phyloP scores from a whole-genome alignment of 1,284 basidiomycete species.

The Boletus smithii region DNA sequence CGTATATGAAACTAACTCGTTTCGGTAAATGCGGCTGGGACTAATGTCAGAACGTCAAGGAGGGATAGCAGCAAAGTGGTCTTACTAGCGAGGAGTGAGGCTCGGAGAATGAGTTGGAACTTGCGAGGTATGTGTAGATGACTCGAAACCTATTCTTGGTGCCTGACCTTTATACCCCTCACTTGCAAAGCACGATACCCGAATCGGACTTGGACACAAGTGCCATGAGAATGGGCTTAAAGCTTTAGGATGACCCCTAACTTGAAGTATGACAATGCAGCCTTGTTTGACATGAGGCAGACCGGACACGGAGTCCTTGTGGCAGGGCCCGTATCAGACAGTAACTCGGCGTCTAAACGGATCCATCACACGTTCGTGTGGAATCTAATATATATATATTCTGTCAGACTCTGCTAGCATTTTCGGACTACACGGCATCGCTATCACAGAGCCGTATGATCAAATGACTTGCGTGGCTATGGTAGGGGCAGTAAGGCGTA shows the following conservation, averaged over 20 bases:
- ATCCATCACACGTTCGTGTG: background rate
- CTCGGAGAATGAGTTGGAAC: background rate
- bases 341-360: background rate
- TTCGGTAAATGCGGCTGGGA: background rate
- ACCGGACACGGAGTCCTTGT: background rate
- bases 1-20: background rate
- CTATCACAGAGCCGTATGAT: background rate
- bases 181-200: background rate
- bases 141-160: background rate
- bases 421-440: background rate
- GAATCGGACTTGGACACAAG: background rate
- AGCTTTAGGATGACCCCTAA: background rate
- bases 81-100: slow-evolving; percentile 2
- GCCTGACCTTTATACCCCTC: slow-evolving; percentile 12
- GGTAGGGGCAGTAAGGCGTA: background rate
- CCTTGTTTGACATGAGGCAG: background rate
- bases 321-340: no score
- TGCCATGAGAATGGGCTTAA: background rate
- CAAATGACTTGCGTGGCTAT: background rate
- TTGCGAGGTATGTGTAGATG: background rate
- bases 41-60: background rate
- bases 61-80: no score
- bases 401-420: background rate
- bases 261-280: background rate
- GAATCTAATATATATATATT: background rate